phyloP scores from a whole-genome alignment of 148 eudicot genomes.

The Polygonum maritimum region DNA sequence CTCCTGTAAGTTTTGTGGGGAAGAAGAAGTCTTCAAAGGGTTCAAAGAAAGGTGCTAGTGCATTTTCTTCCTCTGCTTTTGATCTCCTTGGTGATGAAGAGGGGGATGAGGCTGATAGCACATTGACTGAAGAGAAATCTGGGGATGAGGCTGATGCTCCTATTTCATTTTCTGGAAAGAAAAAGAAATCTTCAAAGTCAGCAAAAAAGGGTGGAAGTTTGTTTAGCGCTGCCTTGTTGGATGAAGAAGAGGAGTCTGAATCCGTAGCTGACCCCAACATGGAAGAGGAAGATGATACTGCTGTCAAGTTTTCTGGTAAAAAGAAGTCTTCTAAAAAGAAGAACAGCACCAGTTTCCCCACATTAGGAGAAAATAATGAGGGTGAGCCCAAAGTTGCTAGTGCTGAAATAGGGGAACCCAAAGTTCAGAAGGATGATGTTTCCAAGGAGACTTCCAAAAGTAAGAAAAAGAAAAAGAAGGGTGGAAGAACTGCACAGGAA shows the following conservation, averaged over 20 bases:
- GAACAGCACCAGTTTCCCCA: constrained; percentile 23
- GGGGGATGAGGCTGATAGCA: constrained; percentile 24
- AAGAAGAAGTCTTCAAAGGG: constrained; percentile 29
- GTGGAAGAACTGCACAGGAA: constrained; percentile 67
- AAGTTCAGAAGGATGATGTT: constrained; percentile 26
- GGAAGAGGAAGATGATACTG: constrained; percentile 32
- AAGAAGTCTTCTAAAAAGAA: constrained; percentile 92
- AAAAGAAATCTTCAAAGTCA: constrained; percentile 53
- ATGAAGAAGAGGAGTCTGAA: constrained; percentile 47
- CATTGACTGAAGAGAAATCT: constrained; percentile 15
- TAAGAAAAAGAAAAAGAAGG: constrained; percentile 78
- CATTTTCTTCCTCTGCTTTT: constrained; percentile 35
- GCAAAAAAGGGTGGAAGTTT: constrained; percentile 36
- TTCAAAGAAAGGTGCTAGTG: constrained; percentile 24
- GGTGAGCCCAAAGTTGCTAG: constrained; percentile 21
- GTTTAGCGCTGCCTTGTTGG: constrained; percentile 39
- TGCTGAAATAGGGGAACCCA: constrained; percentile 21
- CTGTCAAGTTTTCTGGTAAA: constrained; percentile 56
- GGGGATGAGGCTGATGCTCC: constrained; percentile 34
- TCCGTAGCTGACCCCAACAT: constrained; percentile 9
- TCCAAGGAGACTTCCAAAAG: constrained; percentile 49
- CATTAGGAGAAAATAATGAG: constrained; percentile 19
- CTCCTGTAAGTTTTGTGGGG: constrained; percentile 23
- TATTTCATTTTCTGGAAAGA: constrained; percentile 50
- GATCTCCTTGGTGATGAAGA: constrained; percentile 41